Evolutionary conservation across 495 filamentous ascomycete species (phyloP), one percentile per base, ranked within the genome.

Genomic region (Polyplosphaeria fusca): DNA sequence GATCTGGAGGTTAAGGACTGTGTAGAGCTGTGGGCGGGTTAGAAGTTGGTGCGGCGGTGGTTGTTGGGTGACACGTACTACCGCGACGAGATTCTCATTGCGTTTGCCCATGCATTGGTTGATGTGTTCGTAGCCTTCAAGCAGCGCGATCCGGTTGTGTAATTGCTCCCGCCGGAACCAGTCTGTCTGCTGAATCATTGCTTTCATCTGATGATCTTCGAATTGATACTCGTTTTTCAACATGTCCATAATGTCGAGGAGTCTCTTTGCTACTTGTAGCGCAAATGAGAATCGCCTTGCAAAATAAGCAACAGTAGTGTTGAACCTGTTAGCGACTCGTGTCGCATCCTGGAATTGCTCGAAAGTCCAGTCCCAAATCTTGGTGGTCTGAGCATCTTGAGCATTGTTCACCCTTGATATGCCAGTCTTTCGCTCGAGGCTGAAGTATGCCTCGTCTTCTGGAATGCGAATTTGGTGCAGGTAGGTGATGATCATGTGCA

Each of bases 381-480:
- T 28, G 12, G 20, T 3, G 2, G 7, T 3, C 3, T 22, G 5
- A 4, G 25, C n/a, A 5, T 13, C 23, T 2, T 19, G 20, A 3
- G 4, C 5, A 4, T 5, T 4, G 11, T 13, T 30, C 4, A 56
- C 22, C 4, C 18, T 5, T 5, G 28, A n/a, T 13, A 56, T 3
- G 3, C 53, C 53, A 7, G 53, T 48, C 3, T 40, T 9, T 3
- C 42, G 42, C 26, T 56, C 53, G n/a, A 16, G 9, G 1, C 3
- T 13, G 32, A 23, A 56, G 32, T 38, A 48, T n/a, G 49, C 28
- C 11, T 48, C 9, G 23, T 56, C 53, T 24, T 14, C 30, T 4
- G 53, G 53, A 18, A 48, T 27, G 5, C 53, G 53, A 19, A 48
- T 30, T n/a, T 47, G 27, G 35, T 56, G 47, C 28, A 56, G 53